Evolutionary conservation across 1,284 basidiomycete genomes (phyloP), one percentile per base, ranked within the genome.

Genomic region (Phlebopus sp.): DNA sequence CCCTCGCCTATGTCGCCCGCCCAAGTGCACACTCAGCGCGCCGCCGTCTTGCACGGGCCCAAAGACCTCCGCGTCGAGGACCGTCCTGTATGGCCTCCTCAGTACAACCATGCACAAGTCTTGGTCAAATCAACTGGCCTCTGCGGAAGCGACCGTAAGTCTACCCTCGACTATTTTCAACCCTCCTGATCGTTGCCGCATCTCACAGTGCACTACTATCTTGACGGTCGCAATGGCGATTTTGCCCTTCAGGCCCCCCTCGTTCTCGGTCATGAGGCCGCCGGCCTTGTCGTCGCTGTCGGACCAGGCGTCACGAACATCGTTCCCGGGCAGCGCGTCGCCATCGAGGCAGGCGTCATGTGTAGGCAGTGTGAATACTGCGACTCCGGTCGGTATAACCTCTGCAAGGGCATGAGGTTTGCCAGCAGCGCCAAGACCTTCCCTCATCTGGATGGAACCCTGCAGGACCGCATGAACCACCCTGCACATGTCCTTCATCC

Each of bases 361-460:
- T 97, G 94, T 74, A 81, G 81, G 50, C 75, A 75, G 38, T 90
- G 87, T 68, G 66, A 71, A 40, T 82, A 75, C 62, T 90, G 88
- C 67, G 58, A 68, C 34, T 75, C 76, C 41, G 91, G 90, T n/a
- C 79, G 91, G 34, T 98, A 97, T 76, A 97, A 98, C 74, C 82
- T 98, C 50, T 98, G 95, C 78, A 84, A 84, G 58, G 70, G 72
- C 58, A 79, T 98, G 83, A 81, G 91, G 52, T 98, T 97, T 71
- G 90, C 88, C 60, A 86, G 81, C 52, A 87, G 83, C 46, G 95
- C 95, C 38, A 92, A 95, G 68, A 92, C 91, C 9, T 91, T 86
- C 68, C 95, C 95, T 39, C 95, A 98, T 64, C 77, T 90, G 19
- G 93, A 97, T 60, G 95, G 95, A 3, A 96, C 92, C 5, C 79